Base-by-base conservation (phyloP, 192 early-diverging fungal species). In the Rhizophagus clarus region DNA sequence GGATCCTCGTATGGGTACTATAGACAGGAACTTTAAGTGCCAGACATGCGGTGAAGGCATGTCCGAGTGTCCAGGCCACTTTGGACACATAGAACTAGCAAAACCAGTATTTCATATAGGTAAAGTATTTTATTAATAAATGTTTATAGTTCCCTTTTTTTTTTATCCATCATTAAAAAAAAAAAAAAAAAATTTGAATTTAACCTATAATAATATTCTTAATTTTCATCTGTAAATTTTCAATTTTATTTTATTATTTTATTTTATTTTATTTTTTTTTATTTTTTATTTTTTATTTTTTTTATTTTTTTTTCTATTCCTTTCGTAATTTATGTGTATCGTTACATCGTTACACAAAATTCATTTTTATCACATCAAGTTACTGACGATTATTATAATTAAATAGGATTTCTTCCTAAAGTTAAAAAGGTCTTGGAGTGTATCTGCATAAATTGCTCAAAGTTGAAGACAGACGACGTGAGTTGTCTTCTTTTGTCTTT, bases 371-470 rank as follows among this genome's bases (percentile, higher is more conserved):
- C 51, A 56, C 15, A 17, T 56, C 14, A 56, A 20, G 0, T 20
- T 20, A 17, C 51, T 56, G 51, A 56, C 15, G 20, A 56, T 49
- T 56, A 22, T 64, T 28, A 28, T 24, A 77, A 9, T 72, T 60
- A 28, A 79, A 63, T 83, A 95, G 94, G 96, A 77, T 97, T 96
- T 87, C 88, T 99, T 40, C 88, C 87, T 68, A 96, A 95, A 86
- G 92, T 98, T 79, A 99, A 99, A 86, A 98, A 98, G 88, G 92
- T 97, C 67, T 91, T 99, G 22, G 97, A 98, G 88, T 97, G 96
- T 84, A 93, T 99, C 68, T 99, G 98, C 87, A 94, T 92, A 83
- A 87, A 91, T 71, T 99, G 98, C 86, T 94, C 94, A 51, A 97
- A 96, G 80, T 90, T 99, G 70, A 97, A 97, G 85, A 89, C 95